Base-by-base conservation (phyloP, 2,329 filamentous ascomycete genomes). In the Calonectria pauciramosa region DNA sequence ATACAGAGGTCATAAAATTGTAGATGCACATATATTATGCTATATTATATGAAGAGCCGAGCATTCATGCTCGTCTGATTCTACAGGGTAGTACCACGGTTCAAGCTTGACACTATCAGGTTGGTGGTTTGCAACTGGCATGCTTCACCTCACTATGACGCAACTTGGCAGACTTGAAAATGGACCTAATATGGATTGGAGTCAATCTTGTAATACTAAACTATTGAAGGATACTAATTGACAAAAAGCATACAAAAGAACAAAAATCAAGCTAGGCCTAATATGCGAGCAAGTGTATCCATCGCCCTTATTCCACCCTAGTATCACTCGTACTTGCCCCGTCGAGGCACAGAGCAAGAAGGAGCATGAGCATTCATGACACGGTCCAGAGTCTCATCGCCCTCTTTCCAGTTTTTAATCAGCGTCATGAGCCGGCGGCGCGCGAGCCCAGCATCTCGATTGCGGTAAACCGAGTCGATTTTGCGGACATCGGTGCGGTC, bases 381-480 rank as follows among this genome's bases (percentile, higher is more conserved):
- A 41, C 82, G 82, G 38, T 83, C 80, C 51, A 87, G 76, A 13
- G 85, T 85, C 60, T 85, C 82, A 71, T 87, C 85, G 7, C 82
- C 83, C 72, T 86, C 84, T 52, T 86, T 82, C 86, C 86, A 87
- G 49, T 83, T 79, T 69, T 86, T 87, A 26, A 84, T 79, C 71
- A 87, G 78, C 36, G 79, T 82, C 79, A 84, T 75, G 44, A 85
- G 72, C 20, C 82, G 82, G 1, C 84, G 80, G n/a, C 85, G 80
- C 9, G 84, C 84, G 64, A 83, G 76, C 6, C 84, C 84, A 14
- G 84, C 84, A 70, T 88, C 85, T 13, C 85, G 81, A 68, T 87
- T 87, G 16, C 86, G 84, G 71, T 87, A 88, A 44, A 87, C 86
- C 20, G 85, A 86, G 75, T 87, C 86, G 63, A 87, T 86, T 72